phyloP scores from a whole-genome alignment of 2,329 filamentous ascomycete genomes.

The Dactylellina drechsleri region DNA sequence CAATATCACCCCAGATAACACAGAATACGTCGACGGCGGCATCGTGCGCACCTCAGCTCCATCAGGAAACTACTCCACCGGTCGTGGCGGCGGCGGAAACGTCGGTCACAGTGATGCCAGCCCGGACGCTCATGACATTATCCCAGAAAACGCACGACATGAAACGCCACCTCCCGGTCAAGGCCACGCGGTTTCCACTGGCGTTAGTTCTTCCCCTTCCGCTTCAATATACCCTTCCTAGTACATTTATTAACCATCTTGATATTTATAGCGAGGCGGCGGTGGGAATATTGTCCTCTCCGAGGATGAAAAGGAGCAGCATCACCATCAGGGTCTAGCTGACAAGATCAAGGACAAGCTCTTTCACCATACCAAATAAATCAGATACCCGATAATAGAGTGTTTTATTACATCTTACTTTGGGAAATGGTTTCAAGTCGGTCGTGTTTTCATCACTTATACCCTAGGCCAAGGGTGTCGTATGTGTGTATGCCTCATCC shows the following conservation, averaged over 20 bases:
- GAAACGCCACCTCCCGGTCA: slow-evolving; percentile 30
- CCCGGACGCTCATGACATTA: slow-evolving; percentile 59
- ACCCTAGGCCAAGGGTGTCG: slow-evolving; percentile 15
- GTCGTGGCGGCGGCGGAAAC: slow-evolving; percentile 70
- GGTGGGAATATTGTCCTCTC: slow-evolving; percentile 58
- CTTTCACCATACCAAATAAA: slow-evolving; percentile 45
- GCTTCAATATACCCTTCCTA: background rate
- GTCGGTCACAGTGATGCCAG: slow-evolving; percentile 66
- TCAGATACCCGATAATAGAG: background rate
- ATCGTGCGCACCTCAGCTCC: slow-evolving; percentile 68
- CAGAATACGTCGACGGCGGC: slow-evolving; percentile 71
- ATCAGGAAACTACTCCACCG: slow-evolving; percentile 64
- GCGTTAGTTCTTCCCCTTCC: slow-evolving; percentile 55
- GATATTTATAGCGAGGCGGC: slow-evolving; percentile 57
- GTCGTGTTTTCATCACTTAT: slow-evolving; percentile 5
- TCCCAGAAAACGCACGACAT: slow-evolving; percentile 35
- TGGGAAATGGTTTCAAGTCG: background rate
- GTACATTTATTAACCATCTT: slow-evolving; percentile 6
- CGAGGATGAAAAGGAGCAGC: slow-evolving; percentile 35
- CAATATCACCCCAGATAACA: slow-evolving; percentile 70
- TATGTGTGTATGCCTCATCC: background rate
- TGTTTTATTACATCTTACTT: background rate
- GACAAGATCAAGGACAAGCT: slow-evolving; percentile 59
- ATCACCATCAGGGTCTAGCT: slow-evolving; percentile 52
- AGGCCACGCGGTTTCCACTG: slow-evolving; percentile 57